Base-by-base conservation (phyloP, 2,329 filamentous ascomycete species). In the Epichloe elymi region DNA sequence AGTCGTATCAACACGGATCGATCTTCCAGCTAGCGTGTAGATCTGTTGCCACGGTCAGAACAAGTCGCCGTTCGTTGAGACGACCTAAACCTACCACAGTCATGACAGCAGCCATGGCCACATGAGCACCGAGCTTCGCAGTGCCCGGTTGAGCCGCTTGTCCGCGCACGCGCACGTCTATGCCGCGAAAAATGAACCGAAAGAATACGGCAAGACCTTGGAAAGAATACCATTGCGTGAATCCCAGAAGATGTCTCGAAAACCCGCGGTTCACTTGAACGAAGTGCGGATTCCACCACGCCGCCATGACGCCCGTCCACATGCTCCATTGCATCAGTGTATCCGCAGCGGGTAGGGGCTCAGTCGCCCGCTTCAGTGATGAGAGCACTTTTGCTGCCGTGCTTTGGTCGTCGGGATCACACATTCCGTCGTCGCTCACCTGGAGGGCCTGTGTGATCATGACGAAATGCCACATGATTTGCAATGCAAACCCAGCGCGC, bases 281-380 rank as follows among this genome's bases (percentile, higher is more conserved):
- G 56, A 86, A 78, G 53, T 75, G 76, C 0, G 82, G 82, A 55
- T 86, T 87, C 84, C 84, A 87, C 75, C 80, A 84, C 12, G 75
- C 65, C 3, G 80, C 75, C 17, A 74, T 58, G 3, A 79, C 56
- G 37, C 74, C 75, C 12, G 74, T 65, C 49, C 66, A 57, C 19
- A 83, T 64, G 19, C 75, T 70, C 59, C 72, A 71, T 49, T 69
- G 69, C 35, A 76, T 68, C 43, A 78, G 58, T 6, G 60, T 58
- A 3, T 70, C 67, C 1, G 67, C 57, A 0, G 58, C 59, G 10
- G 75, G 76, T 5, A 79, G 58, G 12, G 65, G 53, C n/a, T 45
- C 54, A 1, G 57, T 55, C 8, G 49, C 51, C 41, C 52, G 52
- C 6, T 54, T 49, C 1, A 64, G 49, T 2, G 54, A 50, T n/a